Percentiles rank a stretch among this genome's conserved stretches.
These are phyloP conservation scores for Fallopia convolvulus DNA, from an alignment of 148 eudicot genomes.

Conservation along the genomic window DNA sequence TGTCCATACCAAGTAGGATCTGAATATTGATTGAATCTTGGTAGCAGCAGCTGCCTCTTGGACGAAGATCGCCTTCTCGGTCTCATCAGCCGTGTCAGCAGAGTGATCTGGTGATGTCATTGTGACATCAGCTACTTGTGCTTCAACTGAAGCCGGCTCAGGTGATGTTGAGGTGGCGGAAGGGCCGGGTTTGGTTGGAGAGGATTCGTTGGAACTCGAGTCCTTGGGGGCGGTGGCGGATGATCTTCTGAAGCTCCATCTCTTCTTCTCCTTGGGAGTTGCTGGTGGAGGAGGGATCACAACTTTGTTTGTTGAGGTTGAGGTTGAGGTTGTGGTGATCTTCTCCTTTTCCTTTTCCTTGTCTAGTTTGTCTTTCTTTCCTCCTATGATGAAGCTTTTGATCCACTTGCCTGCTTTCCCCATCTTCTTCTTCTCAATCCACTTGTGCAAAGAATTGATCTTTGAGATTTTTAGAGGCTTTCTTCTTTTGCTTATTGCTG, in stretches of 20 bases:
- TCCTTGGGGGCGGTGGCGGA: slow-evolving; percentile 38
- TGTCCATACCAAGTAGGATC: slow-evolving; percentile 55
- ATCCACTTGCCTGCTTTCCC: slow-evolving; percentile 85
- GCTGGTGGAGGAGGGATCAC: slow-evolving; percentile 27
- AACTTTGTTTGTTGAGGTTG: slow-evolving; percentile 24
- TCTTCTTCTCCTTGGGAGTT: slow-evolving; percentile 68
- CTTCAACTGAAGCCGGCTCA: not conserved
- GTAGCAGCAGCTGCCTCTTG: slow-evolving; percentile 66
- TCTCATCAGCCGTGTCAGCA: not conserved
- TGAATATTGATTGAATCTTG: slow-evolving; percentile 72
- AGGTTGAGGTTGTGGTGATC: slow-evolving; percentile 8
- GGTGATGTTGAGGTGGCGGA: not conserved
- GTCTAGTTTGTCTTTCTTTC: slow-evolving; percentile 31
- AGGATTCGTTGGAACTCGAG: slow-evolving; percentile 3
- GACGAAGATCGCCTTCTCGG: slow-evolving; percentile 13
- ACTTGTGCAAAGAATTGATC: not conserved
- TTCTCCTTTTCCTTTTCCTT: slow-evolving; percentile 18
- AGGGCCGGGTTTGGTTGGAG: slow-evolving; percentile 14
- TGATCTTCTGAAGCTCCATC: slow-evolving; percentile 90
- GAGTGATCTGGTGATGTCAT: slow-evolving; percentile 19
- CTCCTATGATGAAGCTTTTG: slow-evolving; percentile 44
- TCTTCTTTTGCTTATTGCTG: not conserved
- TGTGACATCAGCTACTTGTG: slow-evolving; percentile 22
- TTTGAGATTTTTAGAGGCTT: too few species aligned
- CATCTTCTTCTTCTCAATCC: slow-evolving; percentile 32